These are phyloP conservation scores for Dryadomyces sulphureus DNA, from an alignment of 2,329 filamentous ascomycete genomes.

Conservation along the genomic window DNA sequence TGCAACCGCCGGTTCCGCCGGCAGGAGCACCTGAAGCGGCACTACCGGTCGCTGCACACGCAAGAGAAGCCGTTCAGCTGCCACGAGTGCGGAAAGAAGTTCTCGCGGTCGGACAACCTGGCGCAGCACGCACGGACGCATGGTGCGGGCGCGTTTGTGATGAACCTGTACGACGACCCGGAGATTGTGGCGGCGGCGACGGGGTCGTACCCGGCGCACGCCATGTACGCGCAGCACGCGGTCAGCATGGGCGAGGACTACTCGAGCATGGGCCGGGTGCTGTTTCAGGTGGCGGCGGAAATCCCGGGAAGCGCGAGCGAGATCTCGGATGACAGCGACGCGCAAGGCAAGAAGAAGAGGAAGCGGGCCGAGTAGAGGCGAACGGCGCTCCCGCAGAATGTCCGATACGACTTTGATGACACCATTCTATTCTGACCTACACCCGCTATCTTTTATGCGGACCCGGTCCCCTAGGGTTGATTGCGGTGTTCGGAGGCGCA, in stretches of 20 bases:
- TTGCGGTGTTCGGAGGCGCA: conserved; percentile 10
- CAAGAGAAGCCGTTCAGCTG: conserved; percentile 98
- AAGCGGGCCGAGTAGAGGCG: conserved; percentile 48
- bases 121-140: conserved; percentile 93
- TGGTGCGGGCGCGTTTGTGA: conserved; percentile 75
- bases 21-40: conserved; percentile 96
- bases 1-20: conserved; percentile 96
- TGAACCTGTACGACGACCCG: conserved; percentile 68
- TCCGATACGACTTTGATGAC: conserved; percentile 25
- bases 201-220: conserved; percentile 11
- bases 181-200: conserved; percentile 28
- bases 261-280: conserved; percentile 54
- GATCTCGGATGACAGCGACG: conserved; percentile 33
- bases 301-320: conserved; percentile 51
- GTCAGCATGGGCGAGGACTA: conserved; percentile 40
- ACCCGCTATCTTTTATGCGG: conserved; percentile 15
- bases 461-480: conserved; percentile 13
- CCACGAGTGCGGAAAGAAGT: conserved; percentile 96
- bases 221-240: conserved; percentile 22
- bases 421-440: conserved; percentile 18
- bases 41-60: conserved; percentile 96
- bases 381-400: conserved; percentile 11
- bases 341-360: conserved; percentile 58
- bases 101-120: conserved; percentile 93
- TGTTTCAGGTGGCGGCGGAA: conserved; percentile 68